Percentiles rank a stretch among this genome's conserved stretches.
Conservation (phyloP, 2,329 filamentous ascomycete species). For the Cadophora luteo-olivacea region DNA sequence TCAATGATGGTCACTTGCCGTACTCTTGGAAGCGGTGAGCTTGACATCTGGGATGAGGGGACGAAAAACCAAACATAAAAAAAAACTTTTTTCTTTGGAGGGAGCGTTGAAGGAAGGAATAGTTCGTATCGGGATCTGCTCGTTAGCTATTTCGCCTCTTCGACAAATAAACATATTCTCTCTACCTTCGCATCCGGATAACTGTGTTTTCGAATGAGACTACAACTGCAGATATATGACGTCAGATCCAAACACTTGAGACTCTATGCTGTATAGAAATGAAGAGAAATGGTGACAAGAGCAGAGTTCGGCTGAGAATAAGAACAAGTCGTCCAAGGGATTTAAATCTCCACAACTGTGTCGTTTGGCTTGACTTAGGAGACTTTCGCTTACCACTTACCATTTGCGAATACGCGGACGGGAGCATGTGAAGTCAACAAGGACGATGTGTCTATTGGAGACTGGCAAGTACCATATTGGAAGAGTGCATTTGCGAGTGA, state of each 20-base stretch:
- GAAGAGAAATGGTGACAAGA: background rate
- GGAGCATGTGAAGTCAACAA: background rate
- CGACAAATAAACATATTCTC: conserved; percentile 34
- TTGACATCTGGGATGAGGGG: conserved; percentile 38
- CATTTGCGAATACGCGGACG: background rate
- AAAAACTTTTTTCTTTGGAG: conserved; percentile 35
- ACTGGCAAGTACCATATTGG: background rate
- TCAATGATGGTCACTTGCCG: conserved; percentile 39
- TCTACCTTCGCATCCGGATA: conserved; percentile 15
- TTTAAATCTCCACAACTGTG: background rate
- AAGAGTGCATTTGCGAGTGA: background rate
- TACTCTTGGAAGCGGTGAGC: conserved; percentile 38
- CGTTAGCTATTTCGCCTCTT: conserved; percentile 35
- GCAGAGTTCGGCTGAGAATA: background rate
- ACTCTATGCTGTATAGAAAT: too few relatives aligned
- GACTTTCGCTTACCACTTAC: background rate
- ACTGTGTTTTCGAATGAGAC: background rate
- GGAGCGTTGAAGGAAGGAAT: conserved; percentile 30
- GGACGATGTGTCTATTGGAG: background rate
- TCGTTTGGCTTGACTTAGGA: background rate
- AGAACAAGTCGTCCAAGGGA: background rate
- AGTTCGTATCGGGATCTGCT: conserved; percentile 38
- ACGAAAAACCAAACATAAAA: conserved; percentile 29
- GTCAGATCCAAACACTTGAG: background rate
- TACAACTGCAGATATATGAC: background rate